Evolutionary conservation across 805 yeast genomes (phyloP), one percentile per base, ranked within the genome.

Genomic region (Gaillardinia entomophila): DNA sequence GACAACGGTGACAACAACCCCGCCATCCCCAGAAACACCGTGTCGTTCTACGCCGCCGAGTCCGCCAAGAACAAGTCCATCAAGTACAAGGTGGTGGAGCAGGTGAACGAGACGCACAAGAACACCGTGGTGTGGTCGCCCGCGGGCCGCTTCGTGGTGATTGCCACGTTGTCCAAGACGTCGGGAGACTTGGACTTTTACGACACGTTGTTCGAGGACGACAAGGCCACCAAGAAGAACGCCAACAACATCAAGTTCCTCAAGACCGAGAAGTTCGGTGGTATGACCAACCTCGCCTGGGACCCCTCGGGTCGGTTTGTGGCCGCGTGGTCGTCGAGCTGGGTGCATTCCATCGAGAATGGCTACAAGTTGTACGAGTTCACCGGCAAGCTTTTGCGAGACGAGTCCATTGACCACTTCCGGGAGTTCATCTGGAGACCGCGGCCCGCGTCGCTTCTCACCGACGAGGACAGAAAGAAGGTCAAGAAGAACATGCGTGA

Each of bases 391-490:
- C 45, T 79, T 43, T 59, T 86, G 39, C 78, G 80, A 46, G 92
- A 84, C 48, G 95, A 89, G 52, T 60, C 73, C 16, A 60, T 85
- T 40, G 92, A 85, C 49, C 83, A 80, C 35, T 87, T 92, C 75
- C 84, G 79, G 64, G 89, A 84, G 41, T 85, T 90, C 51, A 69
- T 77, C 41, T 92, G 99, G 99, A 84, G 99, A 71, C 97, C 97
- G 51, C 81, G 98, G 67, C 98, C 98, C 32, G 76, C 75, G 13
- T 72, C 88, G 2, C 61, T 80, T 43, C 75, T 92, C 54, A 68
- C 79, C 40, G 77, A 80, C 49, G 82, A 77, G 45, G 94, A 86
- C 59, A 77, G 77, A 69, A 86, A 87, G 82, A 82, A 81, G 73
- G 87, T 92, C 42, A 77, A 86, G 69, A 84, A 85, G 82, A 82